These are phyloP conservation scores for Podospora didyma DNA, from an alignment of 495 filamentous ascomycete species.

Conservation along the genomic window DNA sequence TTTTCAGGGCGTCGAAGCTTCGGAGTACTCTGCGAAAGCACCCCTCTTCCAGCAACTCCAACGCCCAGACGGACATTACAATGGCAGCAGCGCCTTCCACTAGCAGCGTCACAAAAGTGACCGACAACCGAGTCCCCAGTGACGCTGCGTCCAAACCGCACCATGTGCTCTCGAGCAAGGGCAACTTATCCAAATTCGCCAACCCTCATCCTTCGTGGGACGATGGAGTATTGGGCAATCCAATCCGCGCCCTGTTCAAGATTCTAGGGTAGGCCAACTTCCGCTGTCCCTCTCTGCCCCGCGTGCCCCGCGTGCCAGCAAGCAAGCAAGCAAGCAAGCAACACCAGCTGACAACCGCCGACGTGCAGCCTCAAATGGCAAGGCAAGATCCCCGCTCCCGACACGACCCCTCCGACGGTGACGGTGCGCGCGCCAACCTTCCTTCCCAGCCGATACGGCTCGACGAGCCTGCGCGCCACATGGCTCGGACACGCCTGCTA, in stretches of 20 bases:
- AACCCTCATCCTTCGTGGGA: background rate
- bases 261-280: background rate
- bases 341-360: too few species aligned
- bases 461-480: conserved; percentile 68
- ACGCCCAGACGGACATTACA: background rate
- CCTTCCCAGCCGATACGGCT: conserved; percentile 51
- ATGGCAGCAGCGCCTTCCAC: background rate
- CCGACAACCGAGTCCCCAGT: conserved; percentile 1
- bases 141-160: conserved; percentile 13
- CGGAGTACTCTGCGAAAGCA: too few species aligned
- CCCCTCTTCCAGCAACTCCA: too few species aligned
- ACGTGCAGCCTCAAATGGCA: background rate
- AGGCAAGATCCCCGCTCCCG: background rate
- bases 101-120: conserved; percentile 13
- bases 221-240: background rate
- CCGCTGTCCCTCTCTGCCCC: background rate
- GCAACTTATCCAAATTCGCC: background rate
- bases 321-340: too few species aligned
- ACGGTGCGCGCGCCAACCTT: conserved; percentile 57
- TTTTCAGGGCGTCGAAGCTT: too few species aligned
- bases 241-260: background rate
- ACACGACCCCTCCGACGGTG: background rate
- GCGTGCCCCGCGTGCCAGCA: too few species aligned
- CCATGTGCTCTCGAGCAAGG: conserved; percentile 7
- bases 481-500: conserved; percentile 98